phyloP scores from a whole-genome alignment of 2,329 filamentous ascomycete genomes.

The Aspergillus chevalieri region DNA sequence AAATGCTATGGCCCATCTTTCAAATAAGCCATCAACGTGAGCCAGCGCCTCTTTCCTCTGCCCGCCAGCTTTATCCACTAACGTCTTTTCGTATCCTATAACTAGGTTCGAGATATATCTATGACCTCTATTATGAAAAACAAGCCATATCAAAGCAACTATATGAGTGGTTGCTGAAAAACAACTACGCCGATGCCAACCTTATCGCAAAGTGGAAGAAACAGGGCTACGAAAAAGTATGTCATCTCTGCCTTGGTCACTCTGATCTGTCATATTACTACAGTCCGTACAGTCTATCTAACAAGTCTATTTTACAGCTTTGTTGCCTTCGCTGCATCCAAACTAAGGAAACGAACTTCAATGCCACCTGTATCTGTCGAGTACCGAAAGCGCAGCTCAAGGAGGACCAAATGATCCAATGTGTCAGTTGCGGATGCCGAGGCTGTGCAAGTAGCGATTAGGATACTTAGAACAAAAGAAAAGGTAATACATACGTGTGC shows the following conservation, averaged over 20 bases:
- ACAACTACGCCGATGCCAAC: constrained; percentile 89
- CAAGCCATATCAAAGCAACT: constrained; percentile 87
- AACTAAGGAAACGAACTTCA: constrained; percentile 99
- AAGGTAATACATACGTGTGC: background rate
- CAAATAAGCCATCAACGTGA: constrained; percentile 90
- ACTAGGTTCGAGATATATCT: constrained; percentile 73
- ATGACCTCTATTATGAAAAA: constrained; percentile 96
- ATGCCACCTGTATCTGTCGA: constrained; percentile 92
- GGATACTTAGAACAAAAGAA: constrained; percentile 3
- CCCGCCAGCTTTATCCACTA: constrained; percentile 1
- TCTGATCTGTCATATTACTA: background rate
- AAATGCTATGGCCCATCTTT: constrained; percentile 94
- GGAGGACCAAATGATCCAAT: constrained; percentile 84
- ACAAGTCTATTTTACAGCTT: constrained; percentile 47
- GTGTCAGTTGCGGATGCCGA: constrained; percentile 88
- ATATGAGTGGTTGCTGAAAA: constrained; percentile 96
- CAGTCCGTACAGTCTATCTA: background rate
- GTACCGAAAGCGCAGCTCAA: constrained; percentile 86
- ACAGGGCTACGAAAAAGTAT: constrained; percentile 92
- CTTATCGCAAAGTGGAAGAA: constrained; percentile 99
- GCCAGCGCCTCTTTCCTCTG: constrained; percentile 13
- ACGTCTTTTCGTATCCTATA: background rate
- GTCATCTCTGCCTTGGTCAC: background rate
- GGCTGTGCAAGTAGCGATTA: constrained; percentile 84
- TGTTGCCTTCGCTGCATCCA: constrained; percentile 95